Base-by-base conservation (phyloP, 2,329 filamentous ascomycete species). In the Trichophyton verrucosum region DNA sequence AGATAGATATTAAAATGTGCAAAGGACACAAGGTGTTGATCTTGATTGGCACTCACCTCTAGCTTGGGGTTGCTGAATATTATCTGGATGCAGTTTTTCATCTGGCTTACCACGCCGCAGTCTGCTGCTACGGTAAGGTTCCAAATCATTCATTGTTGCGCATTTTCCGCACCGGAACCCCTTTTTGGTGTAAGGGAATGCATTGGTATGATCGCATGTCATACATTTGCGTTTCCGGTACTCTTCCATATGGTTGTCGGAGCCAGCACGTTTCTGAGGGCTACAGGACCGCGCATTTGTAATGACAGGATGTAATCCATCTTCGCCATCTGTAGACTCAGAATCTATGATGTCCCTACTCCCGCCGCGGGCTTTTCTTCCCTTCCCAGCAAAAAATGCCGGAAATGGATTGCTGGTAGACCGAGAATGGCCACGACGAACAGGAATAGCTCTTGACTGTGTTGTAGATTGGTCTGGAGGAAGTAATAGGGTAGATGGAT, bases 161-260 rank as follows among this genome's bases (percentile, higher is more conserved):
- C 91, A 96, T 60, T 89, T 86, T 47, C 88, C 87, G 72, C 91
- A 96, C 66, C 89, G 82, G 73, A 94, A 95, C 42, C 86, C 82
- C 40, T 82, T 82, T 63, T 91, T 75, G 59, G 86, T 82, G 64
- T 81, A 82, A 1, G 89, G 89, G 86, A 90, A 95, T 61, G 87
- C 82, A 65, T 95, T 86, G 61, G 85, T 82, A 60, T 87, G 87
- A 67, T 86, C 88, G 72, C 91, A 96, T 38, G 90, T 91, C 82
- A 92, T 91, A 71, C 91, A 96, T 67, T 83, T 85, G 22, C 89
- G 87, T 36, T 83, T 86, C 30, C 80, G 78, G 68, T 86, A 82
- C 66, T 89, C 83, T 66, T 80, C 83, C 65, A 78, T 77, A 20
- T 75, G 70, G n/a, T 73, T 71, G 60, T 69, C 64, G 44, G 67